Evolutionary conservation across 345 rosid genomes (phyloP).

Genomic region (Chamaenerion angustifolium): DNA sequence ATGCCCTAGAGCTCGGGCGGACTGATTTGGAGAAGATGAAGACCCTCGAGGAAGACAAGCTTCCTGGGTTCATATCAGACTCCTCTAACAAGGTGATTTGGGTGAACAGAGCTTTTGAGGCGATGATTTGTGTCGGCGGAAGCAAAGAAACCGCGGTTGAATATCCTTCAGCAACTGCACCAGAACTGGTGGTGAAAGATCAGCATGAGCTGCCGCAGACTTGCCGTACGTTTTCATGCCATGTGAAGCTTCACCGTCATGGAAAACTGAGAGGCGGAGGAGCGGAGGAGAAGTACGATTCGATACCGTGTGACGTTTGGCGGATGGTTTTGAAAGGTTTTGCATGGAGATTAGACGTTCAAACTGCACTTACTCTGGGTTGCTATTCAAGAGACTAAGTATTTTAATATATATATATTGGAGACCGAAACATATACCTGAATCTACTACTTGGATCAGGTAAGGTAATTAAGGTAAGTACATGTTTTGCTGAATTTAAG

Average conservation of each 20-base stretch:
- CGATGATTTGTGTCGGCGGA: slow-evolving; percentile 8
- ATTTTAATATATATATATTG: not conserved
- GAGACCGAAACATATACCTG: not conserved
- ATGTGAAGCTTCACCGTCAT: slow-evolving; percentile 10
- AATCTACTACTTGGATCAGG: no score
- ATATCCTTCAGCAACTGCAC: no score
- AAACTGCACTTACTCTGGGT: slow-evolving; percentile 31
- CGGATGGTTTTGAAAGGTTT: slow-evolving; percentile 37
- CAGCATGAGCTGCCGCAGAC: not conserved
- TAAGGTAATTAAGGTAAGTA: no score
- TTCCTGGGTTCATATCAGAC: slow-evolving; percentile 41
- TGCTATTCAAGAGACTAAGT: not conserved
- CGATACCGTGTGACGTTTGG: slow-evolving; percentile 51
- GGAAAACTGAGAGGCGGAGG: not conserved
- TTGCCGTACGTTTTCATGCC: slow-evolving; percentile 20
- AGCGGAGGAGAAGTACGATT: slow-evolving; percentile 4
- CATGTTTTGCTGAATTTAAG: no score
- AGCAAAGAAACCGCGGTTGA: slow-evolving; percentile 2
- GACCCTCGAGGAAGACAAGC: slow-evolving; percentile 24
- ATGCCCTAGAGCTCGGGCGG: slow-evolving; percentile 12
- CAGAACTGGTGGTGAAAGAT: slow-evolving; percentile 23
- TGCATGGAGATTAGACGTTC: slow-evolving; percentile 53
- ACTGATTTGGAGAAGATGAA: slow-evolving; percentile 22
- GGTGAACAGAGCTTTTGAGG: slow-evolving; percentile 38
- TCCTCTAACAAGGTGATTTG: slow-evolving; percentile 18